A percentile compares a stretch with the other conserved stretches of the same genome.
phyloP scores from a whole-genome alignment of 495 filamentous ascomycete genomes.

The Aspergillus coremiiformis region DNA sequence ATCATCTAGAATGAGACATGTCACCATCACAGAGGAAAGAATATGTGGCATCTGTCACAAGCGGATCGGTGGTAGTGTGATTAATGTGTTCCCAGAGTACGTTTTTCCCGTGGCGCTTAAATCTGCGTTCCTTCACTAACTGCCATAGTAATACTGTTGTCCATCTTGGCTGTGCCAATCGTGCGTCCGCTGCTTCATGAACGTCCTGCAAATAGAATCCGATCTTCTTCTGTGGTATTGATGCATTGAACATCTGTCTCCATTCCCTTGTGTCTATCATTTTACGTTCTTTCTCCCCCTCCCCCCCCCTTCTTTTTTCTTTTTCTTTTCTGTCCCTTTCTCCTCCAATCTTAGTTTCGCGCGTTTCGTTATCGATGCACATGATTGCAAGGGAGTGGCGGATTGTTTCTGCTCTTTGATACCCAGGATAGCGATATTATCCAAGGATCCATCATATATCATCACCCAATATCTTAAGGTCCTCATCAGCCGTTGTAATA shows the following conservation, averaged over 20 bases:
- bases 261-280: slow-evolving; percentile 12
- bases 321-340: slow-evolving; percentile 7
- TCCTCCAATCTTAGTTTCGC: neutral
- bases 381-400: slow-evolving; percentile 14
- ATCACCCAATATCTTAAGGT: neutral
- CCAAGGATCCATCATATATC: slow-evolving; percentile 5
- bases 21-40: slow-evolving; percentile 76
- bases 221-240: neutral
- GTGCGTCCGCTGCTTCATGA: slow-evolving; percentile 23
- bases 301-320: slow-evolving; percentile 6
- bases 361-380: neutral
- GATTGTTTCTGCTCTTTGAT: slow-evolving; percentile 30
- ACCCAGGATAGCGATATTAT: slow-evolving; percentile 29
- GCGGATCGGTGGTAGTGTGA: slow-evolving; percentile 80
- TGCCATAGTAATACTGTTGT: slow-evolving; percentile 54
- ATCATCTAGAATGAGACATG: slow-evolving; percentile 58
- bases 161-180: slow-evolving; percentile 72
- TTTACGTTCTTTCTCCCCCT: slow-evolving; percentile 12
- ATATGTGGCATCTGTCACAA: slow-evolving; percentile 91
- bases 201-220: slow-evolving; percentile 15
- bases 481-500: slow-evolving; percentile 8
- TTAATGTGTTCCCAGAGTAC: slow-evolving; percentile 65
- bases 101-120: slow-evolving; percentile 15
- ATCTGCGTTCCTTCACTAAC: slow-evolving; percentile 17
- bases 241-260: slow-evolving; percentile 9